Evolutionary conservation across 306 rosid species (phyloP).

Genomic region (Datisca glomerata): DNA sequence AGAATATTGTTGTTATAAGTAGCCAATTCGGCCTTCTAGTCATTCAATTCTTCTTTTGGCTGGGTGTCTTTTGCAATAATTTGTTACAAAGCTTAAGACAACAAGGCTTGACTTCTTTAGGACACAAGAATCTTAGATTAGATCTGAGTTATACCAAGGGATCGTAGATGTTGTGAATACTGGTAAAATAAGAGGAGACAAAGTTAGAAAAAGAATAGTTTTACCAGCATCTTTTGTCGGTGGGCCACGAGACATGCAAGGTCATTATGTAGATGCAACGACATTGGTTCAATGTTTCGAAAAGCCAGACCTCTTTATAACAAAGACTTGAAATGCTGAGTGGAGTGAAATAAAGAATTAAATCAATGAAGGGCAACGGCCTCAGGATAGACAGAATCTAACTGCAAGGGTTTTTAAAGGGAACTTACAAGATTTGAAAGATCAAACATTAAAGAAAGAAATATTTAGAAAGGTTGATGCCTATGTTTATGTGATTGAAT

Average conservation of each 20-base stretch:
- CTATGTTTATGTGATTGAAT: not conserved
- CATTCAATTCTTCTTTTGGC: not conserved
- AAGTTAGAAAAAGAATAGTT: not conserved
- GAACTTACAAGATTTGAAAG: too few relatives aligned
- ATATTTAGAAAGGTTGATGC: not conserved
- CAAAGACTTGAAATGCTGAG: not conserved
- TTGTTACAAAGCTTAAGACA: not conserved
- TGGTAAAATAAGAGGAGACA: not conserved
- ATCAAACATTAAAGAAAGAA: too few relatives aligned
- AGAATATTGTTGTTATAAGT: not conserved
- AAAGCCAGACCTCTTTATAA: not conserved
- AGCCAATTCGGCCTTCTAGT: not conserved
- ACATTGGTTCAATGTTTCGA: too few relatives aligned
- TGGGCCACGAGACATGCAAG: not conserved
- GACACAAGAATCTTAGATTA: not conserved
- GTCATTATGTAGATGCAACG: not conserved
- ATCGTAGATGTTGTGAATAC: too few relatives aligned
- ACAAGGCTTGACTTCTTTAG: not conserved
- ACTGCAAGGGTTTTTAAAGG: not conserved
- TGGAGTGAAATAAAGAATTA: not conserved
- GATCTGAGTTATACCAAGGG: too few relatives aligned
- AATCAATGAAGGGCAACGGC: not conserved
- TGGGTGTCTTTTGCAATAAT: not conserved
- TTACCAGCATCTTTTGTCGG: not conserved
- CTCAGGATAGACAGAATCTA: not conserved